Evolutionary conservation across 352 stramenopile genomes (phyloP), one percentile per base, ranked within the genome.

Genomic region (Globisporangium acanthophoron): DNA sequence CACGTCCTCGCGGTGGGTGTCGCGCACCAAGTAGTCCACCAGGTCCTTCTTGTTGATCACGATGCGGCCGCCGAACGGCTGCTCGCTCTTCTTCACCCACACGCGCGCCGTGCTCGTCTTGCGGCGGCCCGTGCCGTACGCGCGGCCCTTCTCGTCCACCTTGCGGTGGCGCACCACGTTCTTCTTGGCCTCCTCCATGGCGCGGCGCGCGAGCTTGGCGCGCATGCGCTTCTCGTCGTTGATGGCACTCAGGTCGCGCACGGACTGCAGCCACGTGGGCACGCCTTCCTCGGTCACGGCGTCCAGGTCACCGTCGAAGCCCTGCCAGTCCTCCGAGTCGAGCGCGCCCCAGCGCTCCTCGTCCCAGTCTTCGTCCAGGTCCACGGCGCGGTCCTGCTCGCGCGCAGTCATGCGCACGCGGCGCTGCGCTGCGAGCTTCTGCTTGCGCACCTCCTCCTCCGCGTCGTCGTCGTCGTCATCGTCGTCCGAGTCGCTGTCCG

Each of bases 101-200:
- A 98, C 96, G 46, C 92, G 85, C 9, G 96, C 95, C 39, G 84
- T 85, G 44, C 88, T 90, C n/a, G 84, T 97, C 78, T 99, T 99
- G 15, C 96, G 92, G 47, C 90, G 90, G 48, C 94, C 94, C 33
- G 92, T 94, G 55, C 90, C 94, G 70, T 97, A 95, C 43, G 86
- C 83, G 46, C 86, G 86, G 31, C 83, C 86, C 52, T 88, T 66
- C 51, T 81, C 78, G 66, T 95, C 86, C 33, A 92, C 65, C 64
- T 88, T 82, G 51, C 71, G 71, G 45, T 83, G 61, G 45, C 85
- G 85, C 62, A 83, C 65, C 11, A 91, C 70, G 65, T 88, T 89
- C 69, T 79, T 89, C 62, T 80, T 86, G 53, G 81, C 82, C 47
- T 90, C 70, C 52, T 86, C 80, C 61, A 88, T 76, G 18, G 74